Base-by-base conservation (phyloP, 768 basidiomycete species). In the Leccinum uliginosum region DNA sequence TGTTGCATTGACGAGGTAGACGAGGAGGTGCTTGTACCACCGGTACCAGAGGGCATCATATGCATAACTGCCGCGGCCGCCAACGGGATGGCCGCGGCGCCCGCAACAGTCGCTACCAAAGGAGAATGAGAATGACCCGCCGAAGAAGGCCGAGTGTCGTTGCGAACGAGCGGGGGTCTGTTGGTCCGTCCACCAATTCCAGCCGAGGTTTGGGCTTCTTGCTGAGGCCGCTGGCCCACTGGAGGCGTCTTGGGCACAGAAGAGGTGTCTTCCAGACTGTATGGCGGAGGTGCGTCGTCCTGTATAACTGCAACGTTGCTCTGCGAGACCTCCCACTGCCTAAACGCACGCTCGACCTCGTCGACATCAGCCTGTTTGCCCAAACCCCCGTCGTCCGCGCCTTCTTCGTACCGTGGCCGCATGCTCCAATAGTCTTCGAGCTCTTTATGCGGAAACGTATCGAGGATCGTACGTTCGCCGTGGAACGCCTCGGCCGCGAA, bases 391-490 rank as follows among this genome's bases (percentile, higher is more conserved):
- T 10, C 67, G 61, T 29, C 44, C 54, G 45, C 45, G 38, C 14
- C 52, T 7, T 61, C 65, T 48, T 85, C 85, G 56, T 81, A 84
- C 50, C 71, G 77, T 19, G 88, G 87, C 6, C 85, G 74, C 34
- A 79, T 75, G 9, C 79, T 67, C 88, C 87, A 91, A 65, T 87
- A 91, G 65, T 90, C 87, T 58, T 86, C 80, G 10, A 91, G 67
- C 61, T 89, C 87, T 57, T 89, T 87, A 30, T 76, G 71, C 0
- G 88, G 87, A 58, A 90, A 84, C 1, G 81, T 78, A 50, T 86
- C 86, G 38, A 75, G 75, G 8, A 90, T 74, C 43, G 74, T 73
- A n/a, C 84, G 81, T 61, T 87, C 86, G 40, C 81, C 78, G 14
- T 84, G 83, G 29, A 91, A 73, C 26, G 75, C 81, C 70, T 90